A percentile compares a stretch with the other conserved stretches of the same genome.
phyloP scores from a whole-genome alignment of 345 rosid species.

The Triadica sebifera region DNA sequence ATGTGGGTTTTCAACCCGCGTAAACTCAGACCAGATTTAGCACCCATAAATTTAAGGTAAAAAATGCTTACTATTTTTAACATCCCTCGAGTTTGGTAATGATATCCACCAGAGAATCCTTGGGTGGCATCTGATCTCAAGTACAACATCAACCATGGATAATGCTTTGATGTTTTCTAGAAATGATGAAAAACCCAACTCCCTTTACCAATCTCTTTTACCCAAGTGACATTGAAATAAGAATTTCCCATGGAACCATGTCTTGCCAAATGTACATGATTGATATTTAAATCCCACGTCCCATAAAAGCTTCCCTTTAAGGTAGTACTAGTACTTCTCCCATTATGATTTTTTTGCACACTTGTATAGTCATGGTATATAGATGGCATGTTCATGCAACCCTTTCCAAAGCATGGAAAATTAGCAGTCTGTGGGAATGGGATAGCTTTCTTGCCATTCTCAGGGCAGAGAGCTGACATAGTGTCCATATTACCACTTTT shows the following conservation, averaged over 20 bases:
- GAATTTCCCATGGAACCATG: too few relatives aligned
- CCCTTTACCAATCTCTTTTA: slow-evolving; percentile 61
- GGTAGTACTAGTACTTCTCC: background rate
- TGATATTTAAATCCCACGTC: slow-evolving; percentile 51
- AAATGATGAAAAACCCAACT: slow-evolving; percentile 69
- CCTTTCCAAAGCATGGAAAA: slow-evolving; percentile 70
- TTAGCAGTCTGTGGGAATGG: slow-evolving; percentile 40
- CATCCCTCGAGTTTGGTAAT: slow-evolving; percentile 78
- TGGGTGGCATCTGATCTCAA: slow-evolving; percentile 82
- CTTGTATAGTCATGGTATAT: slow-evolving; percentile 49
- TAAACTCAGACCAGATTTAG: too few relatives aligned
- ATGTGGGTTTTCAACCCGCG: too few relatives aligned
- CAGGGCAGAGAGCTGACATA: slow-evolving; percentile 52
- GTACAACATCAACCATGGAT: slow-evolving; percentile 92
- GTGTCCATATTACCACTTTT: slow-evolving; percentile 89
- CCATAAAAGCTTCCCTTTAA: slow-evolving; percentile 79
- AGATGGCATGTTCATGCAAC: slow-evolving; percentile 80
- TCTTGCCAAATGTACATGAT: too few relatives aligned
- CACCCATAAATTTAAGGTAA: too few relatives aligned
- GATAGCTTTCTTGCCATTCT: slow-evolving; percentile 45
- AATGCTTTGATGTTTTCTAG: slow-evolving; percentile 63
- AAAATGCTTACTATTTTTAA: slow-evolving; percentile 47
- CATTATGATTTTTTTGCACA: slow-evolving; percentile 24
- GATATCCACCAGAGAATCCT: slow-evolving; percentile 78
- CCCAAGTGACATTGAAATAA: slow-evolving; percentile 68